Base-by-base conservation (phyloP, 2,329 filamentous ascomycete genomes). In the Aspergillus fumigatus region DNA sequence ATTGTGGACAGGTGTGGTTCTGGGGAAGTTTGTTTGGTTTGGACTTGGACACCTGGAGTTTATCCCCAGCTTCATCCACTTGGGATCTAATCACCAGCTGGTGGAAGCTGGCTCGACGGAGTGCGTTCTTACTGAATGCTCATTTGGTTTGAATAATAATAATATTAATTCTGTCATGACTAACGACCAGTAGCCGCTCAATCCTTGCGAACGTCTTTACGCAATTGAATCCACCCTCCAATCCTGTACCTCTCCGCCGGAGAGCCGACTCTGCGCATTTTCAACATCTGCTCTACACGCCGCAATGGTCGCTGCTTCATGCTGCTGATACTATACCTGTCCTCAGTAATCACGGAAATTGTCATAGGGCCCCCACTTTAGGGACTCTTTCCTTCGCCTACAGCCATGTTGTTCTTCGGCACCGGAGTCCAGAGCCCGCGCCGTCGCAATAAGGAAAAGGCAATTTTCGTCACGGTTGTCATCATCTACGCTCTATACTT, bases 341-440 rank as follows among this genome's bases (percentile, higher is more conserved):
- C 4, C 7, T 17, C 43, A 14, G 21, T 47, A 23, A 26, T 14
- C 6, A 23, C 43, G 43, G 32, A 38, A 38, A 26, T 23, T 21
- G 43, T 11, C 14, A 17, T 47, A 25, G 11, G 26, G 14, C 21
- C 43, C 43, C 23, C 2, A 2, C 14, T 14, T 17, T 11, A 17
- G 43, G 4, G 19, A 4, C 19, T 25, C 7, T 26, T 6, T 3
- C 10, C 43, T 3, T 11, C 21, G 41, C 14, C 82, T 96, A 23
- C 50, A 56, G 59, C 53, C 57, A 73, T 73, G 70, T 53, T 71
- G 41, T 71, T 71, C 62, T 69, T 68, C 52, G 66, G 67, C 49
- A 61, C 69, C 59, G 69, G 70, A 65, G 64, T 65, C 4, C 65
- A 71, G 48, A 68, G 67, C 51, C 70, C 70, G 47, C 70, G 71